These are phyloP conservation scores for Suhomyces guaymorum DNA, from an alignment of 1,139 yeast species.

Conservation along the genomic window DNA sequence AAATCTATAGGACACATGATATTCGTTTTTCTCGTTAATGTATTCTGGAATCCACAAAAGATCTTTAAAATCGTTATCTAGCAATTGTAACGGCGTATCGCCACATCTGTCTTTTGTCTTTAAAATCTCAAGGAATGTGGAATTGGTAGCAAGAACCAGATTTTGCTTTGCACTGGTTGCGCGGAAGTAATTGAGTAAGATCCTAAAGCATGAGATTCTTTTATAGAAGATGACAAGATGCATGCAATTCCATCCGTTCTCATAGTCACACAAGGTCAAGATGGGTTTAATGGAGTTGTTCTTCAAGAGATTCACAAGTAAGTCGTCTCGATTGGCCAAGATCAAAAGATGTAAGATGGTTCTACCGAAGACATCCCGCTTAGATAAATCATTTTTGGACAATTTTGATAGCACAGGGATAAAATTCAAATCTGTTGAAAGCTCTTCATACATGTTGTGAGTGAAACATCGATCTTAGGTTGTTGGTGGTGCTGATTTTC, in stretches of 20 bases:
- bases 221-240: slow-evolving; percentile 69
- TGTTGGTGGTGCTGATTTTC: neutral
- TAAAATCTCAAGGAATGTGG: slow-evolving; percentile 36
- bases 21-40: slow-evolving; percentile 34
- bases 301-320: slow-evolving; percentile 48
- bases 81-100: slow-evolving; percentile 61
- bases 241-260: slow-evolving; percentile 81
- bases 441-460: slow-evolving; percentile 9
- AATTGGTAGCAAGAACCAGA: slow-evolving; percentile 22
- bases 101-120: slow-evolving; percentile 68
- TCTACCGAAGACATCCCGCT: slow-evolving; percentile 75
- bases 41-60: slow-evolving; percentile 48
- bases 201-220: slow-evolving; percentile 56
- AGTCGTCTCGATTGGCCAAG: slow-evolving; percentile 50
- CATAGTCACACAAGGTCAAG: slow-evolving; percentile 56
- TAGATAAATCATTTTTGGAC: slow-evolving; percentile 42
- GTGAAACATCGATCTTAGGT: slow-evolving; percentile 8
- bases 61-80: slow-evolving; percentile 45
- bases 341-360: slow-evolving; percentile 62
- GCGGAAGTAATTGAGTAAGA: slow-evolving; percentile 42
- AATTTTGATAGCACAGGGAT: slow-evolving; percentile 28
- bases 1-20: slow-evolving; percentile 27
- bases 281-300: slow-evolving; percentile 42
- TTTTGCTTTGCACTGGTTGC: slow-evolving; percentile 14
- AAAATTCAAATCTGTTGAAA: slow-evolving; percentile 4